Base-by-base conservation (phyloP, 306 rosid genomes). In the Parietaria judaica region DNA sequence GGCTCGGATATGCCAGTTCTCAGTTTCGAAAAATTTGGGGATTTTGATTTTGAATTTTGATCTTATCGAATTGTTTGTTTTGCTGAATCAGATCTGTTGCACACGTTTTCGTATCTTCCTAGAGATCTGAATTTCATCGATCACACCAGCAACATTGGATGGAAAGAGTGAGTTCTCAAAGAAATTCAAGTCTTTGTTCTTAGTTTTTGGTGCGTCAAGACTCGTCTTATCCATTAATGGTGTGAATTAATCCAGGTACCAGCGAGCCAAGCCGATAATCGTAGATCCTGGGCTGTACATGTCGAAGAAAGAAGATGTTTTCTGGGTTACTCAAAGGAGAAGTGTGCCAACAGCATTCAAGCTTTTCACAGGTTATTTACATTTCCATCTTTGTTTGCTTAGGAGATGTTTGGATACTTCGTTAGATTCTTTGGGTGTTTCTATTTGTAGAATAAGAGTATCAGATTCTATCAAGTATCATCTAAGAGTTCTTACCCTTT, bases 281-380 rank as follows among this genome's bases (percentile, higher is more conserved):
- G 68, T 94, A 65, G 99, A 94, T 81, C 99, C 99, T 6, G 99
- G 99, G 44, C 66, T 94, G 86, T 94, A 88, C 52, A 82, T 79
- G 95, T 80, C 73, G 37, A 88, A 88, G 90, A 94, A 88, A 63
- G 67, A 82, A 23, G 99, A 94, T 71, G 99, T 94, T 64, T 88
- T 94, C 67, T 89, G 95, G 96, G 82, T 84, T 63, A 88, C 99
- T 5, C 97, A 94, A 81, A 54, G 85, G 62, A 81, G 99, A 72
- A 94, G 99, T 78, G 84, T 87, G 74, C 99, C 99, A 37, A 88
- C 99, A 13, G 97, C 99, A 36, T 94, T 94, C 81, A 94, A 88
- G 76, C 94, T 94, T 61, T 94, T 94, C 66, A 94, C 99, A 71
- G 97, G 97, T 88, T 61, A 11, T 7, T 47, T 9, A 10, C 11